Conservation (phyloP, 2,329 filamentous ascomycete genomes). For the Scedosporium apiospermum region DNA sequence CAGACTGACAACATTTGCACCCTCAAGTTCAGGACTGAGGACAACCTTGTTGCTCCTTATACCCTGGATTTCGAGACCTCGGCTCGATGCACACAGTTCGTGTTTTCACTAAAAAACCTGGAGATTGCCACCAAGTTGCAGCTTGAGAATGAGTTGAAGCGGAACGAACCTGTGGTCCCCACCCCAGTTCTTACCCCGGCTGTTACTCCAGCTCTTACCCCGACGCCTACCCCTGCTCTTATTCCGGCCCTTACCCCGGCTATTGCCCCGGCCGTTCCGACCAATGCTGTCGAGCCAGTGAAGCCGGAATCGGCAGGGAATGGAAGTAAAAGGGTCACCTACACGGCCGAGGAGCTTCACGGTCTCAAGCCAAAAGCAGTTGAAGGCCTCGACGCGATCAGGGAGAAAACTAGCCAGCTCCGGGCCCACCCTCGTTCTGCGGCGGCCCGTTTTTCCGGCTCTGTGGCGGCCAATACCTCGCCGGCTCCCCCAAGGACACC, state of each 20-base stretch:
- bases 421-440: background rate
- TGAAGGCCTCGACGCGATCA: background rate
- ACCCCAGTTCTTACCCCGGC: background rate
- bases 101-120: background rate
- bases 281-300: no score
- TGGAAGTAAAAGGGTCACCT: background rate
- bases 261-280: background rate
- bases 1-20: background rate
- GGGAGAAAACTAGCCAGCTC: background rate
- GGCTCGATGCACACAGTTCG: background rate
- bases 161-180: background rate
- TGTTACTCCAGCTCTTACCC: background rate
- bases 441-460: background rate
- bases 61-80: background rate
- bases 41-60: background rate
- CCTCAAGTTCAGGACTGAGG: background rate
- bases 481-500: background rate
- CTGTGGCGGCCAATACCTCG: background rate
- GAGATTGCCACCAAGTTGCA: background rate
- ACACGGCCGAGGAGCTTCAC: background rate
- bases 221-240: no score
- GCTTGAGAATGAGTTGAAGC: background rate
- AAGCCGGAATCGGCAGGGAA: background rate
- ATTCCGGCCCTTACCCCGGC: no score
- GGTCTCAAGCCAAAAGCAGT: background rate